Conservation (phyloP, 768 basidiomycete species). For the Rhodosporidiobolus sp. region DNA sequence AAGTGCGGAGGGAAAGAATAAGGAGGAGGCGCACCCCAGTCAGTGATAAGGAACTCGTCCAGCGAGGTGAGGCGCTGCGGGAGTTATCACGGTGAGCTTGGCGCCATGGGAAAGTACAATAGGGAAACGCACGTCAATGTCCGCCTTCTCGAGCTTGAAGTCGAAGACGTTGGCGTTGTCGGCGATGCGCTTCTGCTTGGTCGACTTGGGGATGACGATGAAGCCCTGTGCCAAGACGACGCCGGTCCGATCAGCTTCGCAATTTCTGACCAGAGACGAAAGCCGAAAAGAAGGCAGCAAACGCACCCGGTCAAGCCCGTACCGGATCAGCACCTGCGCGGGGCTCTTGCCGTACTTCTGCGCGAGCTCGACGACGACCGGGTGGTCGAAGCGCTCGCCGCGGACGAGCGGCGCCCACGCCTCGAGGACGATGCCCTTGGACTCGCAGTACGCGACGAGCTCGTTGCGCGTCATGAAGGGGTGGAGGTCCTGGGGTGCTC, state of each 20-base stretch:
- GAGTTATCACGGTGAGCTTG: not conserved
- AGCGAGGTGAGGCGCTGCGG: constrained; percentile 19
- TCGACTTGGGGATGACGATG: constrained; percentile 55
- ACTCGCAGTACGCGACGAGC: constrained; percentile 56
- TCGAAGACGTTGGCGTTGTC: constrained; percentile 54
- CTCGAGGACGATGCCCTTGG: constrained; percentile 48
- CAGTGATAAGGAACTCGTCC: constrained; percentile 33
- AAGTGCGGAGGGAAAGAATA: not conserved
- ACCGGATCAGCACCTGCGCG: constrained; percentile 73
- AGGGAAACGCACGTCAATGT: constrained; percentile 48
- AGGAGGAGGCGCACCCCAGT: constrained; percentile 4
- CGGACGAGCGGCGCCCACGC: constrained; percentile 73
- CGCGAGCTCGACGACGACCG: constrained; percentile 55
- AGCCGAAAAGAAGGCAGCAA: not conserved
- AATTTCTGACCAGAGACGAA: not conserved
- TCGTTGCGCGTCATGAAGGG: constrained; percentile 68
- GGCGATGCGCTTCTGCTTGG: constrained; percentile 50
- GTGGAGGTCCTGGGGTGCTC: constrained; percentile 58
- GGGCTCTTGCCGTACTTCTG: constrained; percentile 56
- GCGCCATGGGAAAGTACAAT: not conserved
- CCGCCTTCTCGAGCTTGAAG: constrained; percentile 52
- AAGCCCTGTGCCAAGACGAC: constrained; percentile 42
- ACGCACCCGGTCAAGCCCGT: constrained; percentile 72
- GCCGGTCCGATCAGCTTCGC: not conserved
- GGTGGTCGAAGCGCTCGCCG: constrained; percentile 63